Evolutionary conservation across 1,284 basidiomycete species (phyloP), one percentile per base, ranked within the genome.

Genomic region (Amylostereum areolatum): DNA sequence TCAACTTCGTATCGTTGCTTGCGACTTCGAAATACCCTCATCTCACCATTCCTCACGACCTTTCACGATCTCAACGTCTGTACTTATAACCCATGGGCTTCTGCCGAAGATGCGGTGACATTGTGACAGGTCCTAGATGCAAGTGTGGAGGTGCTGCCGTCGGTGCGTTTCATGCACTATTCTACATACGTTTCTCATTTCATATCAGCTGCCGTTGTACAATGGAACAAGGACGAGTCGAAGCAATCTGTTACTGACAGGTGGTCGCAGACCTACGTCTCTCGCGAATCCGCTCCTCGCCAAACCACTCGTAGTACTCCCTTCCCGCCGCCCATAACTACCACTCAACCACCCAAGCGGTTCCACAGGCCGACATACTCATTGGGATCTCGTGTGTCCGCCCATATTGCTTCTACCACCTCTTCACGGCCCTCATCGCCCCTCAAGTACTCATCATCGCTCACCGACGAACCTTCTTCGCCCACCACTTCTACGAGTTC

Each of bases 81-180:
- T n/a, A n/a, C 12, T 28, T 36, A 45, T 24, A 5, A 41, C 29
- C 29, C 1, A 89, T 90, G 87, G 85, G 83, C 28, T 90, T 89
- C 57, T 90, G 88, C 67, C 75, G 85, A 54, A 74, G 85, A 64
- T 90, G 87, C 58, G 88, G 87, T 53, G 83, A 89, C 55, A 89
- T 90, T 52, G 86, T 89, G 29, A 60, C 72, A 41, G 81, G 80
- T 41, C 64, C 68, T 43, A 80, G 82, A 48, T 89, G 87, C 65
- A 83, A 80, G 67, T 90, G 87, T 65, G 88, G 88, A 56, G 88
- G 88, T 47, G 69, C 73, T 25, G 69, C 85, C 49, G 88, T 87
- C 52, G 87, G 88, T 89, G 42, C 51, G 66, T 58, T 30, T 44
- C 45, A 35, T 43, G 42, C 31, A 39, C 41, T 25, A 31, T 39